Evolutionary conservation across 345 rosid species (phyloP).

Genomic region (Syzygium grande): DNA sequence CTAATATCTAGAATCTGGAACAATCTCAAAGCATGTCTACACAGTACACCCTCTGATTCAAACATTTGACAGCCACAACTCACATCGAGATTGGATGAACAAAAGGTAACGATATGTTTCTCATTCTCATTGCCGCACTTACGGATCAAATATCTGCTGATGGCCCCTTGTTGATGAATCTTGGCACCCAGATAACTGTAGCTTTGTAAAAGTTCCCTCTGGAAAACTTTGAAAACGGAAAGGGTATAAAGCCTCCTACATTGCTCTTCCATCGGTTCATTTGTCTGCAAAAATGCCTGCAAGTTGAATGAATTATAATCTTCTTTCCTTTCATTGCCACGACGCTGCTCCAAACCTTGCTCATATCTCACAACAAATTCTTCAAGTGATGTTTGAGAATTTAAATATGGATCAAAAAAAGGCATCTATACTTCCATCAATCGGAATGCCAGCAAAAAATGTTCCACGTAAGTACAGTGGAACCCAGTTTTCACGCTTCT

Average conservation of each 20-base stretch:
- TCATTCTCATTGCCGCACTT: slow-evolving; percentile 69
- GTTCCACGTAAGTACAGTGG: slow-evolving; percentile 58
- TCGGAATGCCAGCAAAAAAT: slow-evolving; percentile 74
- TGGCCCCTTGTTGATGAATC: slow-evolving; percentile 67
- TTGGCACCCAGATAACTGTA: slow-evolving; percentile 58
- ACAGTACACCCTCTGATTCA: slow-evolving; percentile 77
- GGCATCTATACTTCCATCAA: slow-evolving; percentile 41
- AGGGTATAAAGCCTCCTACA: slow-evolving; percentile 75
- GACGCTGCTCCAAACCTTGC: slow-evolving; percentile 53
- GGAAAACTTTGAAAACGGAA: slow-evolving; percentile 62
- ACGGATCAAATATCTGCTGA: slow-evolving; percentile 54
- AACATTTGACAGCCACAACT: slow-evolving; percentile 91
- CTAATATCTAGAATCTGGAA: slow-evolving; percentile 56
- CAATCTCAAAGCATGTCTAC: slow-evolving; percentile 74
- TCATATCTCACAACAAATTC: slow-evolving; percentile 63
- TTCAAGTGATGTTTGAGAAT: slow-evolving; percentile 39
- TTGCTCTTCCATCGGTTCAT: slow-evolving; percentile 80
- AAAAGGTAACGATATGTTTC: slow-evolving; percentile 56
- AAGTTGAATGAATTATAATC: slow-evolving; percentile 67
- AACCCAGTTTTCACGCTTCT: slow-evolving; percentile 71
- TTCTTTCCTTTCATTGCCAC: slow-evolving; percentile 77
- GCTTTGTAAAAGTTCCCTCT: slow-evolving; percentile 64
- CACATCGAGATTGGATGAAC: slow-evolving; percentile 48
- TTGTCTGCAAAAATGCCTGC: slow-evolving; percentile 62
- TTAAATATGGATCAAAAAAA: slow-evolving; percentile 60